Conservation (phyloP, 345 rosid genomes). For the Aquilaria malaccensis region DNA sequence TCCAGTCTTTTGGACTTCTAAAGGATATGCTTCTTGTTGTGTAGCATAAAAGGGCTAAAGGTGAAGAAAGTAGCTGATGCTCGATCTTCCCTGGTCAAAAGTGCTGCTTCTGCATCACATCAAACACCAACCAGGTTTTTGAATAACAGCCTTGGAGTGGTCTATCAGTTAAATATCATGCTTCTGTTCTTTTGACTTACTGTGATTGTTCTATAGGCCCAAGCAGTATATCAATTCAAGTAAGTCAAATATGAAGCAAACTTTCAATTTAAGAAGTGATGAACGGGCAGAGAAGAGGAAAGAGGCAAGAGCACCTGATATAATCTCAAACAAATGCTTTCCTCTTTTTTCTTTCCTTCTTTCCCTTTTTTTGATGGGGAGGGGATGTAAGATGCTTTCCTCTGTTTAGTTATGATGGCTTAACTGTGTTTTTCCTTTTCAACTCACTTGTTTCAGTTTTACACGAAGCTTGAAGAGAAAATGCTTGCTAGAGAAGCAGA, state of each 20-base stretch:
- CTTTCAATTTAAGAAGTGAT: slow-evolving; percentile 52
- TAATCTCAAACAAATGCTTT: neutral
- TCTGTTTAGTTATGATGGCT: neutral
- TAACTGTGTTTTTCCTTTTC: neutral
- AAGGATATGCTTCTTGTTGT: slow-evolving; percentile 15
- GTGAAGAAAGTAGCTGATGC: slow-evolving; percentile 37
- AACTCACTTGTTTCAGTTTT: slow-evolving; percentile 36
- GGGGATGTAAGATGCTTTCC: slow-evolving; percentile 2
- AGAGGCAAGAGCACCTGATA: slow-evolving; percentile 42
- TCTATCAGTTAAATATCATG: neutral
- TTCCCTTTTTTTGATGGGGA: neutral
- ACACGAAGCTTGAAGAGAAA: slow-evolving; percentile 66
- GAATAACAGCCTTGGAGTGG: slow-evolving; percentile 7
- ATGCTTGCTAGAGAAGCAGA: slow-evolving; percentile 66
- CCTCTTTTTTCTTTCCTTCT: neutral
- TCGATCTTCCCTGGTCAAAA: slow-evolving; percentile 27
- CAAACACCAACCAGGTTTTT: slow-evolving; percentile 42
- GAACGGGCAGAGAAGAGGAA: slow-evolving; percentile 80
- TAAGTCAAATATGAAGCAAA: slow-evolving; percentile 38
- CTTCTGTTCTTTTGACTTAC: slow-evolving; percentile 7
- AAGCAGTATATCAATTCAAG: slow-evolving; percentile 26
- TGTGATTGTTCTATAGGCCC: slow-evolving; percentile 28
- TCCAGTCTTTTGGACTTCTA: neutral
- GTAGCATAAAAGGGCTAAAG: slow-evolving; percentile 39
- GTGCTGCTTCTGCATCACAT: slow-evolving; percentile 29